Evolutionary conservation across 1,284 basidiomycete species (phyloP), one percentile per base, ranked within the genome.

Genomic region (Sutorius eximius): DNA sequence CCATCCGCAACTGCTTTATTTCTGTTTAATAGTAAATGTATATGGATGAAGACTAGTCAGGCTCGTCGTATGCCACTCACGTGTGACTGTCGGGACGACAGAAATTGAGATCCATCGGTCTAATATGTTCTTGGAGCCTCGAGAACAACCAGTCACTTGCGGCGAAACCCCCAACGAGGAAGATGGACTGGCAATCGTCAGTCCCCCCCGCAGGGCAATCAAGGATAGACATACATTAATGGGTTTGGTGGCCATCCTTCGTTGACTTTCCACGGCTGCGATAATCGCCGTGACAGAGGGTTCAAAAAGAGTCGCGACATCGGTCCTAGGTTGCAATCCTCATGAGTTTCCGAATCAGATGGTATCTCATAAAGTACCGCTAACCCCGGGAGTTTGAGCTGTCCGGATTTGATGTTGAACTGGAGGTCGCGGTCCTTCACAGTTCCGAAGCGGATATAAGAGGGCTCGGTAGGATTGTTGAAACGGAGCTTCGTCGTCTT

Each of bases 81-180:
- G 75, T 73, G 53, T 78, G 73, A 24, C 66, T 73, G 45, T 81
- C 78, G 13, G 79, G 80, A 3, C 79, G 72, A 55, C 70, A 70
- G 33, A 82, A 66, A 1, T 58, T 60, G 40, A 79, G 49, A 1
- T 66, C 66, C 61, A 75, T 12, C 36, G 64, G 50, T 7, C 49
- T 52, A 13, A 77, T 58, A 12, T 63, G 56, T 0, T 52, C 55
- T 41, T 70, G 63, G 12, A 76, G 51, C 30, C 47, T 58, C 2
- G 57, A 56, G 43, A 71, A 73, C 5, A 76, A 62, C 68, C 68
- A 77, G 32, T 75, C 69, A 18, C 64, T 77, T 3, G 71, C 73
- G 0, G 74, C 71, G 41, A 77, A 77, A 24, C 73, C 71, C 1
- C 75, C 75, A 1, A 76, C 69, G 13, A 77, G 67, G 47, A 77